Evolutionary conservation across 352 stramenopile genomes (phyloP), one percentile per base, ranked within the genome.

Genomic region (Pythium aquatile): DNA sequence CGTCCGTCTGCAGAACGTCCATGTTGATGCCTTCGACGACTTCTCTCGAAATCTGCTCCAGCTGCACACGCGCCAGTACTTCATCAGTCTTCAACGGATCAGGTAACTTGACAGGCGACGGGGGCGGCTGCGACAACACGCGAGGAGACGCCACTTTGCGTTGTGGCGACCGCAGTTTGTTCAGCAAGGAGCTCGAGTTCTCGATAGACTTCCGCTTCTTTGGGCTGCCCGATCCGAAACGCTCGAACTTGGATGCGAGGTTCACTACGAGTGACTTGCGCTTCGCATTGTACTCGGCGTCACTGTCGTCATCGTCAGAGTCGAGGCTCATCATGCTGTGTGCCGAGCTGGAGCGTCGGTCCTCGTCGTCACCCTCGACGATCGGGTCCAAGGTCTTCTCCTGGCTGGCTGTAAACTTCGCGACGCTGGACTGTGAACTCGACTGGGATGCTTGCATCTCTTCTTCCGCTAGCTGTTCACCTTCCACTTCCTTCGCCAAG

Each of bases 241-340:
- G 78, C 13, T 93, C 80, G 55, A 96, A 94, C 47, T 86, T 76
- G 9, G 74, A 72, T n/a, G 78, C 83, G 29, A 94, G 49, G 47
- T 94, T 96, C 26, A 94, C 78, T 1, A 87, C 73, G 0, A 96
- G 55, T 14, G 83, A 90, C 52, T 86, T 75, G 0, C 80, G 73
- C 10, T 69, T 73, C 24, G 69, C 56, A 28, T 73, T 58, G 60
- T 87, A 79, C 48, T 91, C 83, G 3, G 63, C 66, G 51, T 93
- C 83, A 29, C 77, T 88, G 4, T 87, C 75, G 6, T 87, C 71
- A 13, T 74, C 78, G 11, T 24, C 20, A 24, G 69, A 85, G 10
- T 85, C 84, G 20, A 93, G 68, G n/a, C 83, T 91, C 77, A 94
- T 92, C 65, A 75, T 73, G 61, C 86, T 94, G n/a, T 83, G 78